Conservation (phyloP, 768 basidiomycete species). For the Trichaptum fuscoviolaceum region DNA sequence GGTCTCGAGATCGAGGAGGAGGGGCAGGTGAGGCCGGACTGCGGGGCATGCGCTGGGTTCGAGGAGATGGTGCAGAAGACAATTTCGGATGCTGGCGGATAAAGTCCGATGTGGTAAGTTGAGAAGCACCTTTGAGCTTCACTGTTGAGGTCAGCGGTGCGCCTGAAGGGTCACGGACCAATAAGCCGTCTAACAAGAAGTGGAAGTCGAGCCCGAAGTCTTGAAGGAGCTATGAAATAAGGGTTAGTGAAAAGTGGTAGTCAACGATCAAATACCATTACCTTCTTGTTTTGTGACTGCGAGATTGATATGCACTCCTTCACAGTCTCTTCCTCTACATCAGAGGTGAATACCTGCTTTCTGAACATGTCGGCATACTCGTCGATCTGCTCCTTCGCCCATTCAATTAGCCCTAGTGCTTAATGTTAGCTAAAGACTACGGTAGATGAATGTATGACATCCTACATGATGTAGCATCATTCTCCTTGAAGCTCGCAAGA, state of each 20-base stretch:
- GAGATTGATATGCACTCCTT: slow-evolving; percentile 78
- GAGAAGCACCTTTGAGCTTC: neutral
- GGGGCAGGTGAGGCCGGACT: slow-evolving; percentile 12
- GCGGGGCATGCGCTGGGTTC: neutral
- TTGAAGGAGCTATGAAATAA: slow-evolving; percentile 59
- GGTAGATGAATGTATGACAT: slow-evolving; percentile 12
- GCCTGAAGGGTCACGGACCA: slow-evolving; percentile 44
- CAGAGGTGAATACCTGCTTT: slow-evolving; percentile 86
- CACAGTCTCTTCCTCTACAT: slow-evolving; percentile 62
- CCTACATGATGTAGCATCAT: slow-evolving; percentile 88
- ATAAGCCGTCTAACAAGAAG: slow-evolving; percentile 77
- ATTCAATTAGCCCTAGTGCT: slow-evolving; percentile 79
- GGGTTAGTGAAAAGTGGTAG: neutral
- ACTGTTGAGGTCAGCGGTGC: slow-evolving; percentile 10
- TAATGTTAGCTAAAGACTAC: slow-evolving; percentile 6
- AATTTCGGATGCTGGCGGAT: neutral
- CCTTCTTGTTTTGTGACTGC: slow-evolving; percentile 78
- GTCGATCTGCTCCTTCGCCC: slow-evolving; percentile 86
- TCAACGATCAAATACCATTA: slow-evolving; percentile 25
- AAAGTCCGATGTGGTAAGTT: neutral
- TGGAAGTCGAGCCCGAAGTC: slow-evolving; percentile 95
- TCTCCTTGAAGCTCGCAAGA: slow-evolving; percentile 91
- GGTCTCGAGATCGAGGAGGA: slow-evolving; percentile 8
- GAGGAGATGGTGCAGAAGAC: neutral
- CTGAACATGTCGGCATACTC: slow-evolving; percentile 79